Evolutionary conservation across 805 yeast species (phyloP).

Genomic region (Kazachstania viticola): DNA sequence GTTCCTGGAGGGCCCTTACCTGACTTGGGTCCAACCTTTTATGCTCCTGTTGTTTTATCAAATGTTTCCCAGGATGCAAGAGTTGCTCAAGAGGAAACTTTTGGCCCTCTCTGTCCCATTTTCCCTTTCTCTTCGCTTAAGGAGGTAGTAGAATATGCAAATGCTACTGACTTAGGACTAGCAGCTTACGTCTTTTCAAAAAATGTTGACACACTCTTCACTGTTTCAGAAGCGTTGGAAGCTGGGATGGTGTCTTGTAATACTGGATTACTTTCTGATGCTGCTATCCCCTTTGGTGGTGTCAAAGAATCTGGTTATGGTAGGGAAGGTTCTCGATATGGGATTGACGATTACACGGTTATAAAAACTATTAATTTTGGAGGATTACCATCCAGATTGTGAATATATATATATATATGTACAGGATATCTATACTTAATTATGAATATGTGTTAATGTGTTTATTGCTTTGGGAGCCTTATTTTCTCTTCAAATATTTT

Average conservation of each 20-base stretch:
- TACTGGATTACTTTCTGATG: constrained; percentile 45
- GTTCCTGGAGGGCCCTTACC: constrained; percentile 42
- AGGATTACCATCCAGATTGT: constrained; percentile 8
- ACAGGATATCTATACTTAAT: too few species aligned
- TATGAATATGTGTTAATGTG: too few species aligned
- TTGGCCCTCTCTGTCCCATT: constrained; percentile 54
- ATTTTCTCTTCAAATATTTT: constrained; percentile 39
- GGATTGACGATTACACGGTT: constrained; percentile 48
- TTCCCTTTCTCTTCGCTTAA: constrained; percentile 42
- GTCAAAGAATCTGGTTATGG: constrained; percentile 59
- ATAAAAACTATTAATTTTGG: constrained; percentile 43
- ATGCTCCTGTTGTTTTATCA: constrained; percentile 42
- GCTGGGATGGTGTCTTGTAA: constrained; percentile 58
- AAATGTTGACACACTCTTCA: constrained; percentile 37
- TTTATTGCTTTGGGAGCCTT: too few species aligned
- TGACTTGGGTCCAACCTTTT: constrained; percentile 39
- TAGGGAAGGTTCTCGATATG: constrained; percentile 54
- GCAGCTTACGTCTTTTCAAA: constrained; percentile 50
- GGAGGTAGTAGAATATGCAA: constrained; percentile 42
- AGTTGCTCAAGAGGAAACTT: constrained; percentile 47
- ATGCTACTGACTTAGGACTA: constrained; percentile 44
- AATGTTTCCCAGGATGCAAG: constrained; percentile 40
- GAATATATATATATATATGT: background rate
- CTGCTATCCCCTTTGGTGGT: constrained; percentile 52
- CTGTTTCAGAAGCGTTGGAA: constrained; percentile 45